Evolutionary conservation across 129 eudicot species (phyloP), one percentile per base, ranked within the genome.

Genomic region (Chrysanthemum makinoi): DNA sequence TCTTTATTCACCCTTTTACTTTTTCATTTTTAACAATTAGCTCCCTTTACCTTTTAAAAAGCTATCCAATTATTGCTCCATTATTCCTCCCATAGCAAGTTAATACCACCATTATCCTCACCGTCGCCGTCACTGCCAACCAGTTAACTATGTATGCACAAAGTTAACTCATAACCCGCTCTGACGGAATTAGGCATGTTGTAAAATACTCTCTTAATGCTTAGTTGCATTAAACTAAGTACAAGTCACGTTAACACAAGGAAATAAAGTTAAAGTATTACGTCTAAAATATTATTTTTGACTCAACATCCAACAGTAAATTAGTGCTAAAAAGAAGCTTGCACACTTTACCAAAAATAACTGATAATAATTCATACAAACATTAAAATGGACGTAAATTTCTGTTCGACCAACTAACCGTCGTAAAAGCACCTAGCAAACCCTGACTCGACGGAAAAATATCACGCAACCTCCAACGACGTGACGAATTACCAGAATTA

Each of bases 401-500:
- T 73, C 82, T 68, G 75, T 82, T 80, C 44, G 83, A 70, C 22
- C 79, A 82, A 53, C 85, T 85, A 60, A 82, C 82, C 33, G 66
- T 82, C n/a, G 78, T 39, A 51, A 88, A 82, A 30, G 87, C 75
- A 33, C 82, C 83, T 2, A 75, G 77, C 74, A 80, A 70, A 66
- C 82, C 80, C 65, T 78, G 75, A 65, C 83, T 76, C 11, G 86
- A 65, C 61, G 92, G 96, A 26, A 82, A 66, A 1, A 89, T 71
- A 26, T 84, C 79, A 14, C 79, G 83, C 14, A 89, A 53, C 55
- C 76, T 89, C 96, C 96, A 84, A 68, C 91, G 79, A 58, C 86
- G 82, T 13, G 92, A 86, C 58, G 89, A 64, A 53, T 73, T 76
- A 7, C 91, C 95, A 16, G 96, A 89, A 16, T 62, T 75, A 60